Percentiles rank a stretch among this genome's conserved stretches.
Evolutionary conservation across 768 basidiomycete species (phyloP).

Genomic region (Russula emetica): DNA sequence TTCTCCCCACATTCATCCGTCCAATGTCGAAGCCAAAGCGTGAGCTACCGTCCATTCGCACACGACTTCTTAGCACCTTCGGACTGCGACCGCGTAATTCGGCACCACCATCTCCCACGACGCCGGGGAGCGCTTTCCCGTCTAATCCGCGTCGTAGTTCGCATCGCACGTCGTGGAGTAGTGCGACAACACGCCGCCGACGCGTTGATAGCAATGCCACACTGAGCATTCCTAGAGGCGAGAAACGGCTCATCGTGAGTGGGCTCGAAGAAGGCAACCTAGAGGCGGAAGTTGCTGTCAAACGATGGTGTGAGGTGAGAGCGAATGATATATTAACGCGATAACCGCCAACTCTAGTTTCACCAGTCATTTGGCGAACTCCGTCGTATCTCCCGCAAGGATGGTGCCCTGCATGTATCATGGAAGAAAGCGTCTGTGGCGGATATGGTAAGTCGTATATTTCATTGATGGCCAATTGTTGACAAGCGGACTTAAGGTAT

Average conservation of each 20-base stretch:
- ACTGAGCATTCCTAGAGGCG: conserved; percentile 1
- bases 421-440: conserved; percentile 28
- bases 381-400: conserved; percentile 23
- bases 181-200: conserved; percentile 21
- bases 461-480: neutral
- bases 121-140: neutral
- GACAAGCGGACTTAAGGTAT: conserved; percentile 27
- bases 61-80: conserved; percentile 26
- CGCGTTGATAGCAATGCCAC: conserved; percentile 11
- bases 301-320: conserved; percentile 28
- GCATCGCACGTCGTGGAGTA: conserved; percentile 18
- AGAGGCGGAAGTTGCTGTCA: conserved; percentile 25
- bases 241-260: conserved; percentile 27
- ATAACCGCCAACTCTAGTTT: neutral
- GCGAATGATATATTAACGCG: neutral
- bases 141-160: conserved; percentile 12
- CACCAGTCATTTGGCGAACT: conserved; percentile 26
- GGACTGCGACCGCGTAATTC: conserved; percentile 20
- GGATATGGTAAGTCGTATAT: conserved; percentile 24
- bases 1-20: conserved; percentile 9
- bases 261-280: conserved; percentile 23
- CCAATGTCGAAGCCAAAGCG: conserved; percentile 11
- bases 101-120: conserved; percentile 16
- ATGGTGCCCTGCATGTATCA: conserved; percentile 25
- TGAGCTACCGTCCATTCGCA: conserved; percentile 23